Evolutionary conservation across 208 protist species (phyloP).

Genomic region (Polymyxa betae): DNA sequence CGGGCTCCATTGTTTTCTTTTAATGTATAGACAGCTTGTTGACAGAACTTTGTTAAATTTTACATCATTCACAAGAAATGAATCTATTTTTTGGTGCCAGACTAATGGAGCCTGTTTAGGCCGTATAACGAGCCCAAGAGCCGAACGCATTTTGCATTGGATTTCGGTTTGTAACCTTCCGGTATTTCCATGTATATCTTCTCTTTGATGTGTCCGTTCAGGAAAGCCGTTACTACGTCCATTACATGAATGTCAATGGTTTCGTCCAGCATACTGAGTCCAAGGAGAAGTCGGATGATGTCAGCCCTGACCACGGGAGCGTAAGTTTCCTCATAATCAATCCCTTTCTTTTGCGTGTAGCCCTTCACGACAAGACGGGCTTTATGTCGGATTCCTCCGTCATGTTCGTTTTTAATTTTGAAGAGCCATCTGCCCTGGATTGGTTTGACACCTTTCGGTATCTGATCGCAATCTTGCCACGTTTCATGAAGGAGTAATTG

Average conservation of each 20-base stretch:
- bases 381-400: not conserved
- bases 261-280: not conserved
- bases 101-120: not conserved
- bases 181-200: not conserved
- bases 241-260: not conserved
- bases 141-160: not conserved
- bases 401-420: not conserved
- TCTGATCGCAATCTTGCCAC: not conserved
- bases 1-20: not conserved
- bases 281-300: not conserved
- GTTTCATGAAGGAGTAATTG: slow-evolving; percentile 14
- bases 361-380: not conserved
- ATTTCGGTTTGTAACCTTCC: not conserved
- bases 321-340: not conserved
- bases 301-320: not conserved
- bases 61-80: not conserved
- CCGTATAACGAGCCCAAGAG: not conserved
- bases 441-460: not conserved
- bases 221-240: not conserved
- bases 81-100: not conserved
- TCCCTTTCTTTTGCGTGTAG: not conserved
- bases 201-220: not conserved
- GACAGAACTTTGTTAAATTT: not conserved
- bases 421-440: not conserved
- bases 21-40: not conserved